A percentile compares a stretch with the other conserved stretches of the same genome.
Evolutionary conservation across 768 basidiomycete genomes (phyloP).

Genomic region (Mycena sanguinolenta): DNA sequence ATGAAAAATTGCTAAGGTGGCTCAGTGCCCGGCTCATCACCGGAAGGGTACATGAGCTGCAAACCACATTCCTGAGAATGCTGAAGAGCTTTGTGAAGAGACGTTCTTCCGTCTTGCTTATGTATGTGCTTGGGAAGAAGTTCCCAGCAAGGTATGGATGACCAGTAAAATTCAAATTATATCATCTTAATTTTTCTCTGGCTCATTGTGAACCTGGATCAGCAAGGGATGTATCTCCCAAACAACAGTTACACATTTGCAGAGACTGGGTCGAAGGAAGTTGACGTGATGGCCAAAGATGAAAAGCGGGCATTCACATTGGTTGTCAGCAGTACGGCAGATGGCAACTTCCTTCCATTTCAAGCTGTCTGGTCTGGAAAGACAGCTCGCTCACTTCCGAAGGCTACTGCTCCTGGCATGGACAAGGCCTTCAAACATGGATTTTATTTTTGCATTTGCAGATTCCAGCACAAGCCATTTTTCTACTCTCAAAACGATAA

Average conservation of each 20-base stretch:
- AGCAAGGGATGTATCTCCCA: background rate
- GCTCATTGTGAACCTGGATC: conserved; percentile 1
- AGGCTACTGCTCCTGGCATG: background rate
- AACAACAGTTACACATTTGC: background rate
- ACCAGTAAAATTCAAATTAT: background rate
- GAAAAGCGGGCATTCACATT: background rate
- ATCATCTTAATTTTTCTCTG: background rate
- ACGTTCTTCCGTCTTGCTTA: background rate
- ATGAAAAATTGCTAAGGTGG: too few species aligned
- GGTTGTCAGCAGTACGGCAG: background rate
- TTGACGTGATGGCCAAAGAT: background rate
- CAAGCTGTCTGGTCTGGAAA: background rate
- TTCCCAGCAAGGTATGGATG: conserved; percentile 10
- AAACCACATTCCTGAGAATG: conserved; percentile 2
- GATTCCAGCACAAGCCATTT: background rate
- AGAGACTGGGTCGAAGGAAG: background rate
- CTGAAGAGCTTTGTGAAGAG: background rate
- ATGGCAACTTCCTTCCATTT: background rate
- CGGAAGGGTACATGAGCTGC: background rate
- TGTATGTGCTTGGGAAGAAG: background rate
- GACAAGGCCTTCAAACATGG: background rate
- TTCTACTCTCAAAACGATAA: background rate
- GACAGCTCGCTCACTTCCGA: background rate
- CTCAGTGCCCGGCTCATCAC: too few species aligned
- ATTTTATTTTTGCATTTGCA: background rate